A percentile compares a stretch with the other conserved stretches of the same genome.
These are phyloP conservation scores for Gossypium rotundifolium DNA, from an alignment of 345 rosid genomes.

Conservation along the genomic window DNA sequence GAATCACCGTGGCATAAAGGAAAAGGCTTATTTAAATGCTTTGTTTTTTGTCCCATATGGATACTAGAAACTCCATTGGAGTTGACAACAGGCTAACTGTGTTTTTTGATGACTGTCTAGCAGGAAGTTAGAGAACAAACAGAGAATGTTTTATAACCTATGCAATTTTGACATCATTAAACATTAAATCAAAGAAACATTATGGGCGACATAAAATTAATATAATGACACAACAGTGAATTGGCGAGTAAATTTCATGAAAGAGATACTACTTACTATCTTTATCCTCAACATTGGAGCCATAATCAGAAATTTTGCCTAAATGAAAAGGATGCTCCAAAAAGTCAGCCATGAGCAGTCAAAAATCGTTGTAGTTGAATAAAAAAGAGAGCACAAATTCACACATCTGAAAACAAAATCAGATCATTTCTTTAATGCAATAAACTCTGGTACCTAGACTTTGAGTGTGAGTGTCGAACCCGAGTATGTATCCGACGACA, in stretches of 20 bases:
- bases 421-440: neutral
- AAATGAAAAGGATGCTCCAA: slow-evolving; percentile 12
- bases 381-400: neutral
- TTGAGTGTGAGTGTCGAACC: neutral
- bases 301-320: slow-evolving; percentile 42
- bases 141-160: neutral
- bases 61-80: neutral
- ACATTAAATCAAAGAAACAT: neutral
- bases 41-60: neutral
- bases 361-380: neutral
- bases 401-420: neutral
- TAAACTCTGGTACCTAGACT: neutral
- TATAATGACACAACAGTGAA: neutral
- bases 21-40: neutral
- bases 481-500: neutral
- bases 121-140: neutral
- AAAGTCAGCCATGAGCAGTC: slow-evolving; percentile 10
- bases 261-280: slow-evolving; percentile 34
- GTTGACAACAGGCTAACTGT: neutral
- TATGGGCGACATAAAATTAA: neutral
- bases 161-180: slow-evolving; percentile 1
- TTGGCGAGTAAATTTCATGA: neutral
- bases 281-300: slow-evolving; percentile 32
- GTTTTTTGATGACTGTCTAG: neutral
- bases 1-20: too few species aligned